These are phyloP conservation scores for Salix brachista DNA, from an alignment of 345 rosid genomes.

Conservation along the genomic window DNA sequence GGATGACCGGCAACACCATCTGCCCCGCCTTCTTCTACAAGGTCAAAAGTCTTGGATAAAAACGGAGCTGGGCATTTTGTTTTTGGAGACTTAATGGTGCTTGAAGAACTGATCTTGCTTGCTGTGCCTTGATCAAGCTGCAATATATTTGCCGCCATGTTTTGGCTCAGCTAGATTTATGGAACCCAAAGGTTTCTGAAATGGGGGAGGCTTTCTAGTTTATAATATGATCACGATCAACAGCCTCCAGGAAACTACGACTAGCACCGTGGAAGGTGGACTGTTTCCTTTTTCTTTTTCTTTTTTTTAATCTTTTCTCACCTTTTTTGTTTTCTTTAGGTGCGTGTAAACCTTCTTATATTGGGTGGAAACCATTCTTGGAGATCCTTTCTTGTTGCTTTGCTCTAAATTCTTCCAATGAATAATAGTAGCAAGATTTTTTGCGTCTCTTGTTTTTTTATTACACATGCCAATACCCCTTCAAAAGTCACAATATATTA, in stretches of 20 bases:
- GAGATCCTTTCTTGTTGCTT: neutral
- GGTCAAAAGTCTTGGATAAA: conserved; percentile 21
- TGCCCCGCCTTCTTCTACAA: conserved; percentile 15
- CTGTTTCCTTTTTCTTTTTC: neutral
- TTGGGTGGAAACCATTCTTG: neutral
- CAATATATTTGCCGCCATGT: neutral
- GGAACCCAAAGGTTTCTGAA: neutral
- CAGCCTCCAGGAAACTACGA: conserved; percentile 19
- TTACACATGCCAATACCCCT: too few relatives aligned
- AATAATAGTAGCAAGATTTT: too few relatives aligned
- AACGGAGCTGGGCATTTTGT: conserved; percentile 25
- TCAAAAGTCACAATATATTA: too few relatives aligned
- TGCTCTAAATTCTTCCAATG: neutral
- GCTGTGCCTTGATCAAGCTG: neutral
- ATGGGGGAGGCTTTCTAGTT: conserved; percentile 4
- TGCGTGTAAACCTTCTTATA: neutral
- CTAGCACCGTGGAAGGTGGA: conserved; percentile 8
- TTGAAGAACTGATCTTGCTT: conserved; percentile 1
- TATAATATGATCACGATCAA: neutral
- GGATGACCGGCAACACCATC: neutral
- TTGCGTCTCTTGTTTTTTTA: too few relatives aligned
- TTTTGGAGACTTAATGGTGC: conserved; percentile 17
- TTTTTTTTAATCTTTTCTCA: neutral
- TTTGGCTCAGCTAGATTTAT: neutral
- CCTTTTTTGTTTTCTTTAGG: neutral